phyloP scores from a whole-genome alignment of 164 flowering plant species.

The Umbilicus rupestris region DNA sequence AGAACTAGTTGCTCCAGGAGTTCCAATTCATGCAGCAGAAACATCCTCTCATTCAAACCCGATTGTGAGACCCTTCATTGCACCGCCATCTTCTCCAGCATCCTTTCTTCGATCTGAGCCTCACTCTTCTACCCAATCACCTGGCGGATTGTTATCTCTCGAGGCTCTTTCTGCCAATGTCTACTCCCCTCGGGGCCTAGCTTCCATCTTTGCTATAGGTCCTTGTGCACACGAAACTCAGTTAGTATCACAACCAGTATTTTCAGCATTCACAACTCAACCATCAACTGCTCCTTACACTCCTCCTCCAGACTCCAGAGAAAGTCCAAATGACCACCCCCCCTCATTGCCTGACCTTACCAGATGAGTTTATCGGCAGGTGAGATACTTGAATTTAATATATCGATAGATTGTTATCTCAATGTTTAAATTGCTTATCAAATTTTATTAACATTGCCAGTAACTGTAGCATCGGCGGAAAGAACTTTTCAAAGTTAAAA shows the following conservation, averaged over 20 bases:
- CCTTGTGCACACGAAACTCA: conserved; percentile 73
- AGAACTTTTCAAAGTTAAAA: too few species aligned
- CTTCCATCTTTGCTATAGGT: conserved; percentile 46
- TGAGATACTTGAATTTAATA: too few species aligned
- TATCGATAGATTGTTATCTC: too few species aligned
- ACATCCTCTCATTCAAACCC: conserved; percentile 21
- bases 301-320: conserved; percentile 59
- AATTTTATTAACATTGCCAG: too few species aligned
- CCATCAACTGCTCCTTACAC: conserved; percentile 66
- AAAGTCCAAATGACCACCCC: conserved; percentile 47
- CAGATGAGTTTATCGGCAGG: too few species aligned
- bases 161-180: conserved; percentile 29
- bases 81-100: conserved; percentile 75
- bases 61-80: conserved; percentile 39
- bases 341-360: conserved; percentile 80
- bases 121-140: conserved; percentile 47
- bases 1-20: too few species aligned
- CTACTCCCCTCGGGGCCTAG: conserved; percentile 34
- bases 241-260: conserved; percentile 63
- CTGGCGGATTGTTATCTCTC: conserved; percentile 35
- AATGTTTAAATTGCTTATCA: too few species aligned
- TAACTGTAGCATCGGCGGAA: too few species aligned
- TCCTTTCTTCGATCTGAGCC: conserved; percentile 55
- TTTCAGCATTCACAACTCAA: conserved; percentile 59
- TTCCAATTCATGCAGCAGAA: conserved; percentile 21